Conservation (phyloP, 164 flowering plant species). For the Dillenia suffruticosa region DNA sequence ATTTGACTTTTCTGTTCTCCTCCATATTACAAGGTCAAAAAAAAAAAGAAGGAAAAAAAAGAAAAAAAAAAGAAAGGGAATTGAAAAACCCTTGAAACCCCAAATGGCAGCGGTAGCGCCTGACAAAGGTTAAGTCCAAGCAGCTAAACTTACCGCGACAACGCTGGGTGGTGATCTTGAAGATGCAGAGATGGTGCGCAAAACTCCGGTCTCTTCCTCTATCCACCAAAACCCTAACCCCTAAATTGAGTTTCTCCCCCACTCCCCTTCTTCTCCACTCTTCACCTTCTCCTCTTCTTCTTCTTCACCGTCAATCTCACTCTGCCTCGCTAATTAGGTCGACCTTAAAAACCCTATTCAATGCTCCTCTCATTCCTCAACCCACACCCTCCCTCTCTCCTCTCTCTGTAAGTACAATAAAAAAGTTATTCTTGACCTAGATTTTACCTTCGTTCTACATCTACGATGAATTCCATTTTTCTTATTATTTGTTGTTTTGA, state of each 20-base stretch:
- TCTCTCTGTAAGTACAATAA: slow-evolving; percentile 19
- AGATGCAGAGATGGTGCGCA: slow-evolving; percentile 44
- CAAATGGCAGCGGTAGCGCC: no score
- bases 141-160: no score
- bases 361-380: slow-evolving; percentile 7
- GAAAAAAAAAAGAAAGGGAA: no score
- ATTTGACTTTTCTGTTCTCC: no score
- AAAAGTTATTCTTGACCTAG: not conserved
- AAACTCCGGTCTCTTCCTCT: slow-evolving; percentile 34
- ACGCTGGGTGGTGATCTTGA: not conserved
- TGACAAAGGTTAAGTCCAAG: no score
- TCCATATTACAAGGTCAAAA: no score
- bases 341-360: slow-evolving; percentile 13
- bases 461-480: not conserved
- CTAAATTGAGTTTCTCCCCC: slow-evolving; percentile 4
- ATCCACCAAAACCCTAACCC: slow-evolving; percentile 5
- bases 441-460: not conserved
- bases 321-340: slow-evolving; percentile 4
- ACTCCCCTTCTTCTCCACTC: slow-evolving; percentile 17
- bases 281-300: slow-evolving; percentile 11
- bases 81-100: no score
- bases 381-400: slow-evolving; percentile 16
- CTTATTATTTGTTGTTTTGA: not conserved
- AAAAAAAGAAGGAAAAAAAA: no score
- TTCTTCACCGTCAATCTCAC: slow-evolving; percentile 9